phyloP scores from a whole-genome alignment of 2,329 filamentous ascomycete genomes.

The Phoma sp. region DNA sequence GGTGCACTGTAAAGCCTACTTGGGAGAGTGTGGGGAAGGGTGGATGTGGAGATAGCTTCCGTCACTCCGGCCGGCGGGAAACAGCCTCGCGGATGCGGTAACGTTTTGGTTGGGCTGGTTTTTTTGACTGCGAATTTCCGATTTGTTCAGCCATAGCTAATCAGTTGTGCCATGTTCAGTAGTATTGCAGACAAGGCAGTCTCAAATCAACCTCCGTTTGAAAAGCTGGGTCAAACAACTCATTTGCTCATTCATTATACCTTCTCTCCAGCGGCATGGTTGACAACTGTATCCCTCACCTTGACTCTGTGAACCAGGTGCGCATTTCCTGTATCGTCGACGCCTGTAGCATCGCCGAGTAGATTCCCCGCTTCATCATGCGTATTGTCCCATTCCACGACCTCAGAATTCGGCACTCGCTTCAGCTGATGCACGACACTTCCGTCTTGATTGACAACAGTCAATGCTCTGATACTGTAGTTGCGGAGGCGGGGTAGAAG shows the following conservation, averaged over 20 bases:
- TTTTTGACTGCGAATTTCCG: no score
- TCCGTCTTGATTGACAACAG: constrained; percentile 34
- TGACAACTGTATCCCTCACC: constrained; percentile 4
- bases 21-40: constrained; percentile 3
- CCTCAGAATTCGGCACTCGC: constrained; percentile 31
- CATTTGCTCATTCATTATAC: not conserved
- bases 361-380: constrained; percentile 39
- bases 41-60: constrained; percentile 2
- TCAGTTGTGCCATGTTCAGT: no score
- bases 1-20: constrained; percentile 5
- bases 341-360: constrained; percentile 16
- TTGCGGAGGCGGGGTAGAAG: constrained; percentile 29
- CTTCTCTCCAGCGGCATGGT: constrained; percentile 1
- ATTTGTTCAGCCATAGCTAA: no score
- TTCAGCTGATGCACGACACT: constrained; percentile 34
- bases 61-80: not conserved
- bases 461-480: constrained; percentile 35
- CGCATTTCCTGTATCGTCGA: constrained; percentile 5
- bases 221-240: no score
- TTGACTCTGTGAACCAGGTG: constrained; percentile 24
- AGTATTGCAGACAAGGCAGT: no score
- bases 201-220: no score
- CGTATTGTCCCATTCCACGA: constrained; percentile 39
- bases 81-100: no score
- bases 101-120: no score